These are phyloP conservation scores for Trichoderma gracile DNA, from an alignment of 2,329 filamentous ascomycete species.

Conservation along the genomic window DNA sequence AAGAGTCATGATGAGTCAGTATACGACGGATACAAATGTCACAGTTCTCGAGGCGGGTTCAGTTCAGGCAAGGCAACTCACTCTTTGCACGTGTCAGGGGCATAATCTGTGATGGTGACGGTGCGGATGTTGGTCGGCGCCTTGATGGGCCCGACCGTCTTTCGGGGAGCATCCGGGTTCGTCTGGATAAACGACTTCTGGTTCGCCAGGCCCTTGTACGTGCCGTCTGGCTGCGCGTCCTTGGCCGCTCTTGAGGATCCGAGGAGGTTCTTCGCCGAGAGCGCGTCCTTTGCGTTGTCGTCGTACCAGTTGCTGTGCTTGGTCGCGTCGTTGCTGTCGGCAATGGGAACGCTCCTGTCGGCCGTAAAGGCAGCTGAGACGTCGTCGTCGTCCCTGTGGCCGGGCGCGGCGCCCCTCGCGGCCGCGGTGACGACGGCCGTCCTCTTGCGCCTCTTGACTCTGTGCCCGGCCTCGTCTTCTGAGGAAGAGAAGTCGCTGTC, in stretches of 20 bases:
- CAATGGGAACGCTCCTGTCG: constrained; percentile 62
- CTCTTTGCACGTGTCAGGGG: constrained; percentile 93
- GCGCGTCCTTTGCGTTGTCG: constrained; percentile 57
- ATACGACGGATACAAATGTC: neutral
- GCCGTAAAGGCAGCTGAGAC: constrained; percentile 57
- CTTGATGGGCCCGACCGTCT: constrained; percentile 81
- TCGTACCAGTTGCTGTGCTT: constrained; percentile 90
- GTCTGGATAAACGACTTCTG: constrained; percentile 75
- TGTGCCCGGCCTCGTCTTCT: constrained; percentile 73
- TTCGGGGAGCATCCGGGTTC: constrained; percentile 70
- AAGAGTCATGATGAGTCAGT: neutral
- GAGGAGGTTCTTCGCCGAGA: constrained; percentile 56
- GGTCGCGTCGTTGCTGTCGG: constrained; percentile 80
- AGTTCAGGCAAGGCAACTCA: neutral
- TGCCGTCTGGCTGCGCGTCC: constrained; percentile 57
- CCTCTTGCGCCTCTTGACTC: constrained; percentile 77
- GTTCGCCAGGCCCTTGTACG: constrained; percentile 74
- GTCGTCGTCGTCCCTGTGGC: constrained; percentile 43
- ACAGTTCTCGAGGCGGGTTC: neutral
- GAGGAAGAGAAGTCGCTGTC: constrained; percentile 68
- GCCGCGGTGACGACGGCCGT: constrained; percentile 66
- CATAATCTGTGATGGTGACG: constrained; percentile 86
- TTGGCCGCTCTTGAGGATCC: constrained; percentile 53
- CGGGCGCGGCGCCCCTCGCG: constrained; percentile 47
- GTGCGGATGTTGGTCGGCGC: constrained; percentile 86